Conservation (phyloP, 495 filamentous ascomycete genomes). For the Lophiotrema nucula region DNA sequence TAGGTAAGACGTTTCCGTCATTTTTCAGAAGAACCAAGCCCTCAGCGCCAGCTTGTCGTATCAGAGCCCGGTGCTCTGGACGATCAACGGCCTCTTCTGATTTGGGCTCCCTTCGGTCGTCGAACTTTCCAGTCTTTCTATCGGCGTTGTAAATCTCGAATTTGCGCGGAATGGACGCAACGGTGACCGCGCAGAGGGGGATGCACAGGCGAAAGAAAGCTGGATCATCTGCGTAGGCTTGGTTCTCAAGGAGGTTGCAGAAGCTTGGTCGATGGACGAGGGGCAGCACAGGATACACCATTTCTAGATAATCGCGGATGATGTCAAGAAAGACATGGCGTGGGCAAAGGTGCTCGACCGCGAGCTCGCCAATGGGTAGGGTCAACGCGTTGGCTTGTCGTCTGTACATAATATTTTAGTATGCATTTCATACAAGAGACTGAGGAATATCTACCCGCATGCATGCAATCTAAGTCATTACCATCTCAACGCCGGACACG, state of each 20-base stretch:
- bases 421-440: no score
- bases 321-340: constrained; percentile 1
- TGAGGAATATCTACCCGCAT: no score
- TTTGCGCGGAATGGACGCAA: constrained; percentile 4
- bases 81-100: constrained; percentile 1
- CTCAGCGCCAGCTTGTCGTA: constrained; percentile 14
- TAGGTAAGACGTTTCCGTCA: constrained; percentile 5
- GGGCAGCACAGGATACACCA: constrained; percentile 6
- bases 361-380: background rate
- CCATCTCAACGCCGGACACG: no score
- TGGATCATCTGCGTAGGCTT: background rate
- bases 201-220: constrained; percentile 9
- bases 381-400: background rate
- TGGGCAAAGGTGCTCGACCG: background rate
- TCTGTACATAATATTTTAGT: background rate
- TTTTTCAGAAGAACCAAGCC: constrained; percentile 35
- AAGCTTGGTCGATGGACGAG: background rate
- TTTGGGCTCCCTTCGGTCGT: background rate
- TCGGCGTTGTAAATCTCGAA: background rate
- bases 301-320: constrained; percentile 3
- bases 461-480: no score
- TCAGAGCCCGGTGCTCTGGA: constrained; percentile 5
- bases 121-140: background rate
- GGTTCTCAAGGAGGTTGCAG: background rate
- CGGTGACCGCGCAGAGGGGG: constrained; percentile 6